Conservation (phyloP, 2,329 filamentous ascomycete genomes). For the Huntiella savannae region DNA sequence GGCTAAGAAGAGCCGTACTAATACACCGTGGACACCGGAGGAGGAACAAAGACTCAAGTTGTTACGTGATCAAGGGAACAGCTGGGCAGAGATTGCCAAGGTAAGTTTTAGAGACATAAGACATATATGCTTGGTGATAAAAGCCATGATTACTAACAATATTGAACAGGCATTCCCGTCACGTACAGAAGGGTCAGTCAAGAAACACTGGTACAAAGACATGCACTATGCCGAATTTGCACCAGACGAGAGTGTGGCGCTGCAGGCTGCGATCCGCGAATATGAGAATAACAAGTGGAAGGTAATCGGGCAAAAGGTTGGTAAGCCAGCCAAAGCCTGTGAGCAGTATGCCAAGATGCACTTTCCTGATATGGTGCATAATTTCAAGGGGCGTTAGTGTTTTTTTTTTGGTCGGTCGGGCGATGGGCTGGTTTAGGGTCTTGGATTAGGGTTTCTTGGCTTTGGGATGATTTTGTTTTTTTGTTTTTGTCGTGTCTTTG, state of each 20-base stretch:
- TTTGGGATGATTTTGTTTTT: background rate
- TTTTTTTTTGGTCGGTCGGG: background rate
- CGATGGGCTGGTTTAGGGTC: background rate
- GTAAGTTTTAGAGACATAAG: constrained; percentile 43
- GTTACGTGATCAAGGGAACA: constrained; percentile 83
- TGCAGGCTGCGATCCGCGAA: constrained; percentile 91
- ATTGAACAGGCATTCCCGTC: constrained; percentile 60
- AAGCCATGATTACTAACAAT: background rate
- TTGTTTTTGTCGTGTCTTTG: background rate
- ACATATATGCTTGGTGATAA: background rate
- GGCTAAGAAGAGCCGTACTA: constrained; percentile 88
- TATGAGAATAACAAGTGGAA: constrained; percentile 99
- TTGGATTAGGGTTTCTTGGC: background rate
- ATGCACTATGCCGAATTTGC: constrained; percentile 99
- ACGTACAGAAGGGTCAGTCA: constrained; percentile 90
- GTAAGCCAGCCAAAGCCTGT: constrained; percentile 79
- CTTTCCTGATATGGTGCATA: constrained; percentile 34
- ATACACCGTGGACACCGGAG: constrained; percentile 91
- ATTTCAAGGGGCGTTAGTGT: constrained; percentile 8
- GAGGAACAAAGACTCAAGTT: constrained; percentile 85
- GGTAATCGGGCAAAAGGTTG: constrained; percentile 85
- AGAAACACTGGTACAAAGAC: constrained; percentile 99
- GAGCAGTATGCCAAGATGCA: constrained; percentile 91
- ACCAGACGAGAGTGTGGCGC: constrained; percentile 73
- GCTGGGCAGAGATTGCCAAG: constrained; percentile 97